These are phyloP conservation scores for Coccomyxa sp. DNA, from an alignment of 139 green algal species.

Conservation along the genomic window DNA sequence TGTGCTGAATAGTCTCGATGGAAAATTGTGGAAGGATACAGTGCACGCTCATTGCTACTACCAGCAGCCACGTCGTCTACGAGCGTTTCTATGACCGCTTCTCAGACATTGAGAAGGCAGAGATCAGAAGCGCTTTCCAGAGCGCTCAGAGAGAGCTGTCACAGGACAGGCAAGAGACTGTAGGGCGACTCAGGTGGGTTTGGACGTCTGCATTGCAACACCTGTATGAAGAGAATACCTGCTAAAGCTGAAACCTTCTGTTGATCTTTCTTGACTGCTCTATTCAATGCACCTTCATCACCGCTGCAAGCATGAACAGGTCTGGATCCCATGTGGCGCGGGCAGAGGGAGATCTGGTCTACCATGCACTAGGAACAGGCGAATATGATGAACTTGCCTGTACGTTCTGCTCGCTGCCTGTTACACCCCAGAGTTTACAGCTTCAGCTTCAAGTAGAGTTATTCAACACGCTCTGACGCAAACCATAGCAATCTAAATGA, in stretches of 20 bases:
- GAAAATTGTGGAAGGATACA: conserved; percentile 10
- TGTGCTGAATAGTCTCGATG: neutral
- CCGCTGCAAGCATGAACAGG: no score
- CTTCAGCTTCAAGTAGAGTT: neutral
- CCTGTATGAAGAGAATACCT: no score
- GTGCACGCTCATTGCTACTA: conserved; percentile 20
- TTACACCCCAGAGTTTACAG: neutral
- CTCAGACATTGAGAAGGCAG: conserved; percentile 19
- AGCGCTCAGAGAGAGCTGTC: neutral
- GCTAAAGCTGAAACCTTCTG: no score
- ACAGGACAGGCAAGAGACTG: conserved; percentile 5
- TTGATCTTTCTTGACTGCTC: no score
- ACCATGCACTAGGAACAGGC: conserved; percentile 20
- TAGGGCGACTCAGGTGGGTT: conserved; percentile 13
- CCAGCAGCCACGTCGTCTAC: conserved; percentile 13
- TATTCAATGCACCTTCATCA: no score
- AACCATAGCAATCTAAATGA: no score
- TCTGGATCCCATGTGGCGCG: neutral
- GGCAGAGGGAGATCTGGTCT: conserved; percentile 11
- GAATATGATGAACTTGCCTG: conserved; percentile 27
- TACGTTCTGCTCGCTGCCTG: neutral
- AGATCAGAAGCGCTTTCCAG: conserved; percentile 19
- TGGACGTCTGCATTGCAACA: no score
- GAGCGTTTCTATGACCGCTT: conserved; percentile 27
- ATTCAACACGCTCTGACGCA: neutral